Base-by-base conservation (phyloP, 768 basidiomycete species). In the Amanita exitialis region DNA sequence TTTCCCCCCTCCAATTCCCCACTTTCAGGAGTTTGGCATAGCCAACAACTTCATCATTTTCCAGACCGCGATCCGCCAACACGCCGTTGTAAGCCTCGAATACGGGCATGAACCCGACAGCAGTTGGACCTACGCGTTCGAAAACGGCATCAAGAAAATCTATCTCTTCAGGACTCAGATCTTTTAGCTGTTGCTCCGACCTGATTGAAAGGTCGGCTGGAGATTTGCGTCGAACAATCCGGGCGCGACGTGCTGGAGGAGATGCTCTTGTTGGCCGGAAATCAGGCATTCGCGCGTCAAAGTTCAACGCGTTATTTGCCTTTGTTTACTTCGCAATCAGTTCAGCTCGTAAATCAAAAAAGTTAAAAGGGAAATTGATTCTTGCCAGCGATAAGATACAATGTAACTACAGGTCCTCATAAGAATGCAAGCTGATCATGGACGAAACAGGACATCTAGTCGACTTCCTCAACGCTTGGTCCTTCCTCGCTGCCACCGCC, bases 401-500 rank as follows among this genome's bases (percentile, higher is more conserved):
- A 20, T 37, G 37, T 36, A 15, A 35, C 42, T 44, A 3, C 50
- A 35, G 23, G 51, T 52, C 51, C 44, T 39, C 48, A 49, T 41
- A 36, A 42, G 10, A 37, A 49, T 49, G 49, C 49, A 21, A 43
- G 28, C 48, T n/a, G 36, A 23, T 27, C 21, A 23, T 10, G 20
- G n/a, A n/a, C n/a, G n/a, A 27, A 15, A 12, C 13, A 5, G n/a
- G n/a, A 34, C 4, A 36, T 25, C 34, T 78, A 88, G 65, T 88
- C 85, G 59, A 92, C 91, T 72, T 93, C 90, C 75, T 94, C 90
- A 48, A 93, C 90, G 53, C 82, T 84, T 42, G 90, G 91, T 41
- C 91, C 92, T 27, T 90, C 90, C 66, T 87, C 88, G 52, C 75
- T 70, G 42, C 73, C 72, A 32, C 74, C 80, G 51, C 81, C 79